phyloP scores from a whole-genome alignment of 2,329 filamentous ascomycete species.

The Sporothrix luriei region DNA sequence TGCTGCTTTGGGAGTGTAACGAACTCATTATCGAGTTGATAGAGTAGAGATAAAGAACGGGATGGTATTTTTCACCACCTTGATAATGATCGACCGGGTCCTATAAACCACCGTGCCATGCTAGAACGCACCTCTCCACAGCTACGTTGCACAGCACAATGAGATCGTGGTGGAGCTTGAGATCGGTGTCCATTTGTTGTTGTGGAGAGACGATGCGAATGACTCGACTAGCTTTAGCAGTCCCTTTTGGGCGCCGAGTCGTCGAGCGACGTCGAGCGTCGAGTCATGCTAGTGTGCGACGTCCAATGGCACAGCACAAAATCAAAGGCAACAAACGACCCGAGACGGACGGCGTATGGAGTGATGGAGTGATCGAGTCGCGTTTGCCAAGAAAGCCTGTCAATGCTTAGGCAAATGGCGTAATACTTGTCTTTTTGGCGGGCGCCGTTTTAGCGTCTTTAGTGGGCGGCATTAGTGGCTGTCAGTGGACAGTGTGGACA shows the following conservation, averaged over 20 bases:
- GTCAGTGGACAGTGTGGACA: neutral
- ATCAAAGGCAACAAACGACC: neutral
- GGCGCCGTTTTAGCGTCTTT: neutral
- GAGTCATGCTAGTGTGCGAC: slow-evolving; percentile 32
- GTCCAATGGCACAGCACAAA: neutral
- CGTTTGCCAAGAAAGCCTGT: neutral
- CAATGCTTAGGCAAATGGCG: neutral
- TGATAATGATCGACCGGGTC: too few species aligned
- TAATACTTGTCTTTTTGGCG: neutral
- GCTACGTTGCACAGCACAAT: too few species aligned
- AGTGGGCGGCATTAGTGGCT: neutral
- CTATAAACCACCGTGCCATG: too few species aligned
- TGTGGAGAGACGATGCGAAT: neutral
- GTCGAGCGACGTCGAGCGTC: neutral
- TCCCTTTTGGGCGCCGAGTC: neutral
- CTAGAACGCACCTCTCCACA: too few species aligned
- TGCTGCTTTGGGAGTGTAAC: too few species aligned
- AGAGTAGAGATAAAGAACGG: too few species aligned
- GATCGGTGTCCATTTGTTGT: too few species aligned
- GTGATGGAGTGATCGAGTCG: neutral
- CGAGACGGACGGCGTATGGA: neutral
- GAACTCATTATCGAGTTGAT: too few species aligned
- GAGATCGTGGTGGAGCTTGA: too few species aligned
- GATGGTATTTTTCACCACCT: too few species aligned
- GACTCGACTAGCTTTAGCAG: slow-evolving; percentile 14